Percentiles rank a stretch among this genome's conserved stretches.
Evolutionary conservation across 345 rosid genomes (phyloP).

Genomic region (Orychophragmus violaceus): DNA sequence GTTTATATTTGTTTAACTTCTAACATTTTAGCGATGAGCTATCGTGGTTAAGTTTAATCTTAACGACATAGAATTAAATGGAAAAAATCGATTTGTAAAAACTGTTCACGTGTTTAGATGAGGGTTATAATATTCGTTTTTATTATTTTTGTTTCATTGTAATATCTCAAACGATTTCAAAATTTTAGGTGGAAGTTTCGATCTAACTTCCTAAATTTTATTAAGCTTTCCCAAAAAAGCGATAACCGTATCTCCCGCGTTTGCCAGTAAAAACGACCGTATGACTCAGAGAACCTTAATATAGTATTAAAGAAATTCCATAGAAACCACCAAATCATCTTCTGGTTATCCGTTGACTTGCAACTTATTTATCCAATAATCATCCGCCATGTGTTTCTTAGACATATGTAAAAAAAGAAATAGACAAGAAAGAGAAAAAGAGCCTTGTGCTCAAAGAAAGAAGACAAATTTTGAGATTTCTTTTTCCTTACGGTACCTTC

Average conservation of each 20-base stretch:
- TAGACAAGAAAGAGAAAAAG: neutral
- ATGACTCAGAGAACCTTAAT: slow-evolving; percentile 14
- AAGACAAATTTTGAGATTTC: slow-evolving; percentile 4
- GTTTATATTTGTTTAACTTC: neutral
- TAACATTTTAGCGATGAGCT: neutral
- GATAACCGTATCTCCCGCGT: slow-evolving; percentile 24
- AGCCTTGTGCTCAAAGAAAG: slow-evolving; percentile 19
- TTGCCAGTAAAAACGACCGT: slow-evolving; percentile 17
- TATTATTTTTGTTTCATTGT: neutral
- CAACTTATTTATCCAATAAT: slow-evolving; percentile 15
- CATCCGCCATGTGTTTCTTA: neutral
- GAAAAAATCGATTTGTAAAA: too few species aligned
- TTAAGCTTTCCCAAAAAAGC: neutral
- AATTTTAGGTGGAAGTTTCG: neutral
- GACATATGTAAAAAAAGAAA: slow-evolving; percentile 14
- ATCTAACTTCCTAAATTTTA: neutral
- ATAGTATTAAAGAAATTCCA: slow-evolving; percentile 3
- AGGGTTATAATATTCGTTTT: neutral
- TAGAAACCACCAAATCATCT: slow-evolving; percentile 1
- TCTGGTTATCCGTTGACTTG: slow-evolving; percentile 32
- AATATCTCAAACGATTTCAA: neutral
- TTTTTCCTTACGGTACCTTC: slow-evolving; percentile 10
- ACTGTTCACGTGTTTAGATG: neutral
- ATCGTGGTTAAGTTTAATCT: too few species aligned
- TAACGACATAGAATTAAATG: too few species aligned